Percentiles rank a stretch among this genome's conserved stretches.
Conservation (phyloP, 192 early-diverging fungal genomes). For the Podochytrium sp. region DNA sequence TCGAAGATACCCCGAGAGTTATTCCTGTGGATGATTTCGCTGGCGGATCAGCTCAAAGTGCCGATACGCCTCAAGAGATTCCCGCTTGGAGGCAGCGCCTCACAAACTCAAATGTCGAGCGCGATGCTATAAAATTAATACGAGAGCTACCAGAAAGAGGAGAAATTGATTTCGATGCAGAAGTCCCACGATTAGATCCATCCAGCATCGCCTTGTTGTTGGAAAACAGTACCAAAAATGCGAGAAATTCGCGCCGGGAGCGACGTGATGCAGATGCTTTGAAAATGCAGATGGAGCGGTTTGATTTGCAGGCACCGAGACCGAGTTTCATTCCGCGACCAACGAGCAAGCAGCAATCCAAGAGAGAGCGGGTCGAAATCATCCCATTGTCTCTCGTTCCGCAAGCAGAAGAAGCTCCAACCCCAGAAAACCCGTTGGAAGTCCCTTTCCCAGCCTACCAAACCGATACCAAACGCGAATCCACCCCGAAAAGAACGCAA, state of each 20-base stretch:
- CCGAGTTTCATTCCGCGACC: constrained; percentile 15
- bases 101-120: too few relatives aligned
- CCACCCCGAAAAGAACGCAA: background rate
- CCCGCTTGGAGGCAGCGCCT: too few relatives aligned
- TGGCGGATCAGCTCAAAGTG: background rate
- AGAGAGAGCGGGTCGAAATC: constrained; percentile 22
- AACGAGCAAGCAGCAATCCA: background rate
- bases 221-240: background rate
- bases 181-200: background rate
- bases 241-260: background rate
- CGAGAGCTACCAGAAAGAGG: background rate
- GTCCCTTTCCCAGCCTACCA: background rate
- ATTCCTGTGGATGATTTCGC: background rate
- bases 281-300: background rate
- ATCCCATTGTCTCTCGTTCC: constrained; percentile 19
- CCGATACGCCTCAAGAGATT: background rate
- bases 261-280: background rate
- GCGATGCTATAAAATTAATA: background rate
- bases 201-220: background rate
- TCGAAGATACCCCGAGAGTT: background rate
- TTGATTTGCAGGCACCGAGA: background rate
- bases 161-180: too few relatives aligned
- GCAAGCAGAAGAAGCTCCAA: background rate
- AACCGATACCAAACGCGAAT: too few relatives aligned
- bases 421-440: background rate